Evolutionary conservation across 2,329 filamentous ascomycete genomes (phyloP).

Genomic region (Reticulascus tulasneorum): DNA sequence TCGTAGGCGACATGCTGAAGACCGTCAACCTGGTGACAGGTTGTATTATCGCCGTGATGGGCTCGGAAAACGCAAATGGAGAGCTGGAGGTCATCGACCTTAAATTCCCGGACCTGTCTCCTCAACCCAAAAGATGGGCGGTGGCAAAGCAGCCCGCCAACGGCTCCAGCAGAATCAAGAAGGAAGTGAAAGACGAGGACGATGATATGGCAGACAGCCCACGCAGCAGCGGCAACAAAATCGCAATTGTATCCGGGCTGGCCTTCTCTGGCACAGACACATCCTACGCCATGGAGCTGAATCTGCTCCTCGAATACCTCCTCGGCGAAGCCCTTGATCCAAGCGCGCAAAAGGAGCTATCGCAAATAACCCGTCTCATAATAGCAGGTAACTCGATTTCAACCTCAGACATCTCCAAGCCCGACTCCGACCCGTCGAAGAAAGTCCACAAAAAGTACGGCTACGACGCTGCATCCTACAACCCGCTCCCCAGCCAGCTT

Average conservation of each 20-base stretch:
- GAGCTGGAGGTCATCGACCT: constrained; percentile 91
- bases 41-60: constrained; percentile 89
- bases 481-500: constrained; percentile 75
- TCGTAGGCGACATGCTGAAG: constrained; percentile 68
- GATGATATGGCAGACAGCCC: constrained; percentile 53
- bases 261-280: constrained; percentile 71
- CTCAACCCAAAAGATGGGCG: constrained; percentile 78
- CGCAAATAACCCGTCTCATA: constrained; percentile 76
- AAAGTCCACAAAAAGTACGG: constrained; percentile 79
- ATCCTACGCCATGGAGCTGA: constrained; percentile 69
- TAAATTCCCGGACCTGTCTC: constrained; percentile 79
- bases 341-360: constrained; percentile 52
- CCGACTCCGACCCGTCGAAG: constrained; percentile 35
- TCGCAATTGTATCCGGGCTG: constrained; percentile 87
- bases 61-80: constrained; percentile 87
- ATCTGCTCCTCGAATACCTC: constrained; percentile 80
- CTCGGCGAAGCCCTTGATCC: constrained; percentile 73
- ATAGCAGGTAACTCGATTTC: constrained; percentile 92
- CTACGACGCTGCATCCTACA: constrained; percentile 86
- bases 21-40: constrained; percentile 79
- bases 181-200: constrained; percentile 37
- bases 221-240: constrained; percentile 36
- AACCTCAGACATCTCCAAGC: constrained; percentile 42
- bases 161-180: too few species aligned
- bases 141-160: constrained; percentile 47